phyloP scores from a whole-genome alignment of 2,329 filamentous ascomycete genomes.

The Neonectria hederae region DNA sequence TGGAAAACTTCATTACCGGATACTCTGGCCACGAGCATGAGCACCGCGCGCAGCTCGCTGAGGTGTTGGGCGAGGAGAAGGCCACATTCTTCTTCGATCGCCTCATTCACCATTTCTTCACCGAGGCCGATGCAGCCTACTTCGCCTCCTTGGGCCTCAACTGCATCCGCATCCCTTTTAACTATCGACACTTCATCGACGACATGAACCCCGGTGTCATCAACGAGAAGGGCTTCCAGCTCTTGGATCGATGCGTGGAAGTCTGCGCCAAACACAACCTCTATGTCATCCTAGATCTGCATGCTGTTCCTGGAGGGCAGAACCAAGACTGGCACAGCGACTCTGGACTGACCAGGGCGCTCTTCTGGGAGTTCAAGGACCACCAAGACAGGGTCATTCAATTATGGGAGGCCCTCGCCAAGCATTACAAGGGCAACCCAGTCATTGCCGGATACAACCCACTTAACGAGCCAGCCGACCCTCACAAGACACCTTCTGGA shows the following conservation, averaged over 20 bases:
- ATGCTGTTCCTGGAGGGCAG: constrained; percentile 56
- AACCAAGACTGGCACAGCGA: constrained; percentile 60
- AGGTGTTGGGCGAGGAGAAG: constrained; percentile 64
- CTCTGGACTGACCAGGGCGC: constrained; percentile 48
- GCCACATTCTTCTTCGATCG: constrained; percentile 69
- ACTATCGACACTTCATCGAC: constrained; percentile 66
- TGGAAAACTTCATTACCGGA: constrained; percentile 73
- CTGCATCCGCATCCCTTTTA: constrained; percentile 68
- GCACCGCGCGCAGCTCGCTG: constrained; percentile 62
- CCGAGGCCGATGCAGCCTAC: constrained; percentile 65
- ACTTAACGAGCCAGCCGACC: constrained; percentile 47
- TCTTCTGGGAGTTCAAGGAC: constrained; percentile 59
- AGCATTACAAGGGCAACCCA: constrained; percentile 53
- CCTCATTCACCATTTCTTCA: constrained; percentile 67
- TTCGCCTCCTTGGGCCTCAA: constrained; percentile 65
- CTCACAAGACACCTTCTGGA: constrained; percentile 37
- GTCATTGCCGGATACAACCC: constrained; percentile 54
- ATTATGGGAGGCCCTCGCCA: constrained; percentile 55
- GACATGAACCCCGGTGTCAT: constrained; percentile 59
- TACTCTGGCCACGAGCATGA: constrained; percentile 67
- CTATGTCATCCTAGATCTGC: constrained; percentile 57
- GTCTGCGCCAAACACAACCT: constrained; percentile 54
- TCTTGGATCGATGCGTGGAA: constrained; percentile 59
- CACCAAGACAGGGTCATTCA: constrained; percentile 56
- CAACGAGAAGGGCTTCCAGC: constrained; percentile 59